These are phyloP conservation scores for Goffeauzyma gilvescens DNA, from an alignment of 768 basidiomycete species.

Conservation along the genomic window DNA sequence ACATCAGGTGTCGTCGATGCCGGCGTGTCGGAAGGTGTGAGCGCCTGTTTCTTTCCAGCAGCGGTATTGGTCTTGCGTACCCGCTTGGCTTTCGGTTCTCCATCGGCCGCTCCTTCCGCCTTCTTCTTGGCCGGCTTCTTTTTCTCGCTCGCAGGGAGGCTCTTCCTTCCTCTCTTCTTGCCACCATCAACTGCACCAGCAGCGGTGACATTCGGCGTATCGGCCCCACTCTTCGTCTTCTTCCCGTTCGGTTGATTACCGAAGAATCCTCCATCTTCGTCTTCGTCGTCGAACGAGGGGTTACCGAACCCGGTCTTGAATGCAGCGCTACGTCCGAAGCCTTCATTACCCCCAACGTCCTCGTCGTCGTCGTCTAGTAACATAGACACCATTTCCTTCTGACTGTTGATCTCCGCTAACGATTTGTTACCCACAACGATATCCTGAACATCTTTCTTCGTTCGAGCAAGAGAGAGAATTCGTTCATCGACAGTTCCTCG, in stretches of 20 bases:
- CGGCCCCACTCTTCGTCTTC: background rate
- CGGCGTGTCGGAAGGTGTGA: too few species aligned
- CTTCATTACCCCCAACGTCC: background rate
- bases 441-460: constrained; percentile 98
- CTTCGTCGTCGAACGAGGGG: background rate
- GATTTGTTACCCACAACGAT: constrained; percentile 96
- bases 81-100: background rate
- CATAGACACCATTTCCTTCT: constrained; percentile 88
- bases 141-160: background rate
- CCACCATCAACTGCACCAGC: background rate
- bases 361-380: constrained; percentile 75
- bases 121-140: constrained; percentile 1
- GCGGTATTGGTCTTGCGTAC: background rate
- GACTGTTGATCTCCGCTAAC: constrained; percentile 77
- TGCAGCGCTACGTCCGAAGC: background rate
- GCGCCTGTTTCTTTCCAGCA: too few species aligned
- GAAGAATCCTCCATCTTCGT: background rate
- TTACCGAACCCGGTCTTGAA: background rate
- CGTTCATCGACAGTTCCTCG: constrained; percentile 49
- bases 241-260: background rate
- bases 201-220: background rate
- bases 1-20: too few species aligned
- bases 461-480: constrained; percentile 83
- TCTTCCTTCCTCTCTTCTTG: background rate
- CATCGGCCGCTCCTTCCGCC: background rate